Evolutionary conservation across 306 rosid genomes (phyloP), one percentile per base, ranked within the genome.

Genomic region (Quercus parvula): DNA sequence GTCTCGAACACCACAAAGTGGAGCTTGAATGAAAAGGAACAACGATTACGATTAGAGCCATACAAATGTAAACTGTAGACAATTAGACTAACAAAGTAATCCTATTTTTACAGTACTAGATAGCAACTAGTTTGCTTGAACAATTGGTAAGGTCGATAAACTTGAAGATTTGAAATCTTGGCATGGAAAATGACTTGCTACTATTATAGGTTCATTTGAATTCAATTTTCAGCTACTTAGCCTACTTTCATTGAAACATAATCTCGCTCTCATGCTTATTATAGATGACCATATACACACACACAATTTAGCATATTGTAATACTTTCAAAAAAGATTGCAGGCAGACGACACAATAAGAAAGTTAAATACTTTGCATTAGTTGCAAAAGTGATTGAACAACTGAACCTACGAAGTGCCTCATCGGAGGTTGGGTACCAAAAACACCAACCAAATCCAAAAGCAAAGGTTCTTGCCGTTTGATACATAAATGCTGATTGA

Each of bases 401-500:
- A 78, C 86, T 83, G 86, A 87, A 88, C 92, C 91, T 89, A 84
- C 85, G 77, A 84, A 87, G 80, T 81, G 79, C 77, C 84, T 81
- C 77, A 80, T 83, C 80, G 77, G 82, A 78, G 81, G 74, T 56
- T 79, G 76, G 56, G 77, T 73, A 44, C 62, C 62, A 77, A 33
- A 78, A 59, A 38, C 30, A 49, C 46, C 46, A 41, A 8, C 3
- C 12, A 41, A 81, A 73, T 10, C 68, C 63, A 24, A 82, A 84
- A 64, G 78, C 71, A 84, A 78, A 89, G 75, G 77, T 70, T 75
- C 62, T 70, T 62, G 74, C 70, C 76, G 80, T 73, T 86, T 79
- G 83, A 83, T 67, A 55, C 85, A 83, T 89, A 78, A 88, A 88
- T 91, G 97, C 85, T 64, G 87, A 86, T 88, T 82, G 86, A 88